phyloP scores from a whole-genome alignment of 1,284 basidiomycete species.

The Ganoderma lucidum region DNA sequence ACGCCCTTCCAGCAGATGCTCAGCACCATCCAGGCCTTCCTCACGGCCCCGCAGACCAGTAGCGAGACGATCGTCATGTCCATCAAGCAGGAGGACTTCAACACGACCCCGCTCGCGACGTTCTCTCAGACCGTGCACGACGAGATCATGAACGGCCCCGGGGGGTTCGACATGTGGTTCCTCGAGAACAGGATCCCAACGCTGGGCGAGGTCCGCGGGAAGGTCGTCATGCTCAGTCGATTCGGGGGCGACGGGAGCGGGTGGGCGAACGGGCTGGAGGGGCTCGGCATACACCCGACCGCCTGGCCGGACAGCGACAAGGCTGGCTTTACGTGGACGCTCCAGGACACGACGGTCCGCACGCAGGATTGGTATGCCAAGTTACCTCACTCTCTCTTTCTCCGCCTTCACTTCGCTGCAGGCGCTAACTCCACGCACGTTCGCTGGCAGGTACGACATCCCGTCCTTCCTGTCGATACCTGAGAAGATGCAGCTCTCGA shows the following conservation, averaged over 20 bases:
- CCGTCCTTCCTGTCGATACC: conserved; percentile 79
- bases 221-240: conserved; percentile 82
- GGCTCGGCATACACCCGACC: conserved; percentile 83
- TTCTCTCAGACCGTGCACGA: conserved; percentile 76
- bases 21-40: conserved; percentile 65
- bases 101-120: conserved; percentile 46
- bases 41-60: conserved; percentile 61
- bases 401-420: too few species aligned
- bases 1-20: conserved; percentile 74
- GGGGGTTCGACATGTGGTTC: conserved; percentile 78
- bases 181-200: conserved; percentile 79
- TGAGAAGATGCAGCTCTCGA: conserved; percentile 74
- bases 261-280: conserved; percentile 72
- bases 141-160: conserved; percentile 64
- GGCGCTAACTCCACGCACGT: neutral
- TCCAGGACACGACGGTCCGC: conserved; percentile 70
- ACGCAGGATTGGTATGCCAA: conserved; percentile 84
- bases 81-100: conserved; percentile 85
- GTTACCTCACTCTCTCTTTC: neutral
- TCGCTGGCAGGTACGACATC: conserved; percentile 71
- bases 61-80: conserved; percentile 84
- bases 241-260: conserved; percentile 73
- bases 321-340: conserved; percentile 78
- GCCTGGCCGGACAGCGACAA: conserved; percentile 82
- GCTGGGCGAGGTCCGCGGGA: conserved; percentile 85